phyloP scores from a whole-genome alignment of 306 rosid species.

The Vigna hirtella region DNA sequence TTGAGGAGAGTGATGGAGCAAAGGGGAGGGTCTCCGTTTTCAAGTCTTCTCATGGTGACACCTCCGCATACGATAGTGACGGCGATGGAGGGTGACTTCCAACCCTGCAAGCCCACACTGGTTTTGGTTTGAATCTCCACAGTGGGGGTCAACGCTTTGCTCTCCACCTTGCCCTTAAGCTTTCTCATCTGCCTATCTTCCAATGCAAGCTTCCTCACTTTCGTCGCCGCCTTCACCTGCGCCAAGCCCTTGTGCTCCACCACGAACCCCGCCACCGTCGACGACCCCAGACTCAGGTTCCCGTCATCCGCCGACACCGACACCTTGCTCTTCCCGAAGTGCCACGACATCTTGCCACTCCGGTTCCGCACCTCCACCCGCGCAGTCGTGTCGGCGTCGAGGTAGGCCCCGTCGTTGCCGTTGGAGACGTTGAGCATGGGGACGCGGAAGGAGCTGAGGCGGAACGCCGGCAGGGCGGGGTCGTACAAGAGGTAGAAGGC shows the following conservation, averaged over 20 bases:
- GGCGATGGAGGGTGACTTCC: conserved; percentile 49
- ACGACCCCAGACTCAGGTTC: conserved; percentile 43
- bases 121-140: conserved; percentile 53
- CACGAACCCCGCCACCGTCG: conserved; percentile 40
- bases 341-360: conserved; percentile 52
- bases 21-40: conserved; percentile 58
- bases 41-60: conserved; percentile 56
- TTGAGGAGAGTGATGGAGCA: conserved; percentile 61
- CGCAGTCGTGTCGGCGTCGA: conserved; percentile 53
- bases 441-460: conserved; percentile 61
- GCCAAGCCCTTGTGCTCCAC: conserved; percentile 47
- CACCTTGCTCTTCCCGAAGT: conserved; percentile 37
- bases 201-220: conserved; percentile 48
- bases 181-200: conserved; percentile 47
- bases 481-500: conserved; percentile 62
- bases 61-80: conserved; percentile 61
- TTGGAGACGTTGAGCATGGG: conserved; percentile 58
- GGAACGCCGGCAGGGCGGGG: conserved; percentile 67
- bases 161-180: conserved; percentile 39
- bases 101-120: conserved; percentile 48
- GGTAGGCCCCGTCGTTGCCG: conserved; percentile 44
- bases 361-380: conserved; percentile 67
- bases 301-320: conserved; percentile 27
- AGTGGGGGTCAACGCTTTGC: conserved; percentile 54
- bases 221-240: conserved; percentile 55